Base-by-base conservation (phyloP, 345 rosid species). In the Tarenaya hassleriana region DNA sequence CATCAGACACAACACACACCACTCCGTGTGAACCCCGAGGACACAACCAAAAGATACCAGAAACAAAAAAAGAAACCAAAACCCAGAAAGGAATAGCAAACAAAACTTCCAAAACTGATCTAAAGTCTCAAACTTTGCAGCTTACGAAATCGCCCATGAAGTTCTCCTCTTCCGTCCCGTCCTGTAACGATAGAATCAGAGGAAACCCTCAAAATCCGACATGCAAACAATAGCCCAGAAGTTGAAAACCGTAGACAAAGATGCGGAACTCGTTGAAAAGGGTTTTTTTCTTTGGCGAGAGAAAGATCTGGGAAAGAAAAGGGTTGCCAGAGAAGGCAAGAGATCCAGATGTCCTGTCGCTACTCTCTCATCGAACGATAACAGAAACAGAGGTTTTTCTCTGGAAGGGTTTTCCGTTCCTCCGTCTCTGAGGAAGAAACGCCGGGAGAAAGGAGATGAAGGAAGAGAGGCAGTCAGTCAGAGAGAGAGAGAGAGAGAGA, bases 1-100 rank as follows among this genome's bases (percentile, higher is more conserved):
- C 97, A 88, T 80, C 78, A 44, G 6, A 42, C 17, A 42, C 16
- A 35, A 42, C 31, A 54, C 70, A 62, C 63, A 67, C 37, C 34
- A 47, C 32, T 17, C 43, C 16, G 13, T 45, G 52, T 56, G 46
- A 66, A 58, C 55, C 41, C 35, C 50, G 14, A 14, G 57, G 41
- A 48, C 52, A n/a, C 39, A 33, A 35, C 66, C 31, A 9, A 47
- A 60, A 52, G 34, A 53, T 19, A 47, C 24, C 31, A 35, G 8
- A 27, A 18, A 34, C 44, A 35, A 34, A 21, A 55, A 48, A 47
- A 17, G 17, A 29, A 40, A 38, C 15, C 7, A 40, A 7, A 34
- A 48, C 15, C 43, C 27, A 45, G 20, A 29, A 55, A 53, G 34
- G n/a, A 52, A 58, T 24, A 21, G 14, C 46, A 3, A 7, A 38